These are phyloP conservation scores for Petunia secreta DNA, from an alignment of 257 asterid genomes.

Conservation along the genomic window DNA sequence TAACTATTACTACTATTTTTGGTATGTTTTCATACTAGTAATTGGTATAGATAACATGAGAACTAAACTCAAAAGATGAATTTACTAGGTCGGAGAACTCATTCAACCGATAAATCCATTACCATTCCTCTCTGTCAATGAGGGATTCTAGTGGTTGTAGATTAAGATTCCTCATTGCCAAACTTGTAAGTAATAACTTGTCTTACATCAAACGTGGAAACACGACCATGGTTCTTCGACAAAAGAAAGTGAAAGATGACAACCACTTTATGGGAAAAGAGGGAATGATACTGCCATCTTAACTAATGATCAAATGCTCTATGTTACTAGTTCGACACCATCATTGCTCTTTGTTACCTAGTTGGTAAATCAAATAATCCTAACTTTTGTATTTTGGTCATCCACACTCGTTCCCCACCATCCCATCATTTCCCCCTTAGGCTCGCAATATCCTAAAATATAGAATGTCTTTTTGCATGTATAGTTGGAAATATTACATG, in stretches of 20 bases:
- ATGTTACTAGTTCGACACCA: not conserved
- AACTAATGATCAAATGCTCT: slow-evolving; percentile 3
- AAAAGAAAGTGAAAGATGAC: not conserved
- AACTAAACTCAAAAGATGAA: too few relatives aligned
- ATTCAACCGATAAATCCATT: too few relatives aligned
- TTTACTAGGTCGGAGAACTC: too few relatives aligned
- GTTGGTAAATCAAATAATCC: not conserved
- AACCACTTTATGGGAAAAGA: not conserved
- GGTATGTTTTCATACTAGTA: too few relatives aligned
- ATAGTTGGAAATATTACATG: too few relatives aligned
- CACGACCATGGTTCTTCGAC: not conserved
- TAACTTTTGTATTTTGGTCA: not conserved
- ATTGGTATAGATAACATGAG: too few relatives aligned
- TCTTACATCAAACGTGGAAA: slow-evolving; percentile 8
- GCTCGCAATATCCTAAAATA: too few relatives aligned
- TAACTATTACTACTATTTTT: too few relatives aligned
- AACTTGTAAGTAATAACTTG: not conserved
- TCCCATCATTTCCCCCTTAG: not conserved
- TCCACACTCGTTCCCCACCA: not conserved
- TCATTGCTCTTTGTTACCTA: slow-evolving; percentile 5
- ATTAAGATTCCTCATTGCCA: not conserved
- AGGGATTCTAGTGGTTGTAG: too few relatives aligned
- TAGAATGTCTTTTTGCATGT: too few relatives aligned
- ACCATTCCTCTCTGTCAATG: too few relatives aligned
- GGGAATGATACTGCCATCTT: not conserved